Conservation (phyloP, 345 rosid genomes). For the Punica granatum region DNA sequence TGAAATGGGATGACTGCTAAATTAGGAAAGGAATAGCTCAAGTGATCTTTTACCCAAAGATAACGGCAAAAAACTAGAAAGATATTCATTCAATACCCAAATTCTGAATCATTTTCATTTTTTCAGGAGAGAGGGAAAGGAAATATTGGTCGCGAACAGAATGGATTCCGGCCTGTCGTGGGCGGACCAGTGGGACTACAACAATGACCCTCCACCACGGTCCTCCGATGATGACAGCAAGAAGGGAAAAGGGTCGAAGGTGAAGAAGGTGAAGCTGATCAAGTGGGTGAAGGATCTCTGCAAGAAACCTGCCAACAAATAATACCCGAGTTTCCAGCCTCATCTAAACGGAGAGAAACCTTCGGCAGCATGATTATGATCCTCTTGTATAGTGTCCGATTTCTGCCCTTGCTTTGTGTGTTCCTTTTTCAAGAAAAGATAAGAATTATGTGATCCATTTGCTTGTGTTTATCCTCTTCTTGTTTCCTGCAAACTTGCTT, state of each 20-base stretch:
- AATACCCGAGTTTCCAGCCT: not conserved
- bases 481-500: too few species aligned
- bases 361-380: too few species aligned
- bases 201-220: constrained; percentile 30
- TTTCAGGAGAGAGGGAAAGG: not conserved
- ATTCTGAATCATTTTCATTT: not conserved
- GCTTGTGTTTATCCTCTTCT: too few species aligned
- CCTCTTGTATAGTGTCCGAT: too few species aligned
- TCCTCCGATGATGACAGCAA: constrained; percentile 16
- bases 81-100: not conserved
- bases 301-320: constrained; percentile 23
- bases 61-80: not conserved
- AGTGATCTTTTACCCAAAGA: not conserved
- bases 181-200: constrained; percentile 70
- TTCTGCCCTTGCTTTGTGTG: too few species aligned
- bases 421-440: too few species aligned
- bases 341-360: too few species aligned
- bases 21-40: not conserved
- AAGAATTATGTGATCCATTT: too few species aligned
- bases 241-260: constrained; percentile 22
- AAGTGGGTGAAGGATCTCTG: constrained; percentile 33
- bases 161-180: constrained; percentile 57
- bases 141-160: not conserved
- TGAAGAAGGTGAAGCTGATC: constrained; percentile 19
- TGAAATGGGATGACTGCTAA: not conserved